Conservation (phyloP, 768 basidiomycete species). For the Russula sp. region DNA sequence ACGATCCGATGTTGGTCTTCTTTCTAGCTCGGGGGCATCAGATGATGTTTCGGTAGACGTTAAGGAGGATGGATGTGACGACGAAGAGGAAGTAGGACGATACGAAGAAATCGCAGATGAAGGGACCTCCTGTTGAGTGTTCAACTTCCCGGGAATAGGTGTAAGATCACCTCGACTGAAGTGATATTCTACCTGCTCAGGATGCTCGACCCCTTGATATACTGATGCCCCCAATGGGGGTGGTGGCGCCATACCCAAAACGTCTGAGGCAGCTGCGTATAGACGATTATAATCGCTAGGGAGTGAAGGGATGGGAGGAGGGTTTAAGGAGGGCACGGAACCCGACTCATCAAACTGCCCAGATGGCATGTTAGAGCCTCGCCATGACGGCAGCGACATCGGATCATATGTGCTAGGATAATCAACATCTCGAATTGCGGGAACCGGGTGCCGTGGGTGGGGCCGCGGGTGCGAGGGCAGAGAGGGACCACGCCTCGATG, state of each 20-base stretch:
- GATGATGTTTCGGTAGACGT: constrained; percentile 19
- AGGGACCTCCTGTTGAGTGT: constrained; percentile 7
- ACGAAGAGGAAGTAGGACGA: neutral
- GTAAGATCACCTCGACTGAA: constrained; percentile 5
- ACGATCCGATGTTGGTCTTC: constrained; percentile 49
- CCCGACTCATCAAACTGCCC: constrained; percentile 3
- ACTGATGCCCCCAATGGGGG: constrained; percentile 35
- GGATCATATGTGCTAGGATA: constrained; percentile 6
- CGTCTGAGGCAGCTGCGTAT: constrained; percentile 72
- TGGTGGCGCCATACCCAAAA: constrained; percentile 70
- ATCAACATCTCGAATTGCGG: constrained; percentile 1
- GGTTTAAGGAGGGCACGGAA: neutral
- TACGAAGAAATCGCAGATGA: constrained; percentile 1
- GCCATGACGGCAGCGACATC: neutral
- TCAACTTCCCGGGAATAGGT: constrained; percentile 15
- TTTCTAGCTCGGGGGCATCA: constrained; percentile 45
- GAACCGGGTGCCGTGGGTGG: constrained; percentile 1
- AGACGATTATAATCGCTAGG: constrained; percentile 46
- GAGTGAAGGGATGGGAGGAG: constrained; percentile 23
- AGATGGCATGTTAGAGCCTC: neutral
- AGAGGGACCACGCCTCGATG: constrained; percentile 21
- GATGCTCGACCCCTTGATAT: constrained; percentile 15
- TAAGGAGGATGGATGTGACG: constrained; percentile 20
- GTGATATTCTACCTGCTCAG: constrained; percentile 8
- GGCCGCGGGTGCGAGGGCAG: constrained; percentile 33